phyloP scores from a whole-genome alignment of 495 filamentous ascomycete genomes.

The Podospora sp. region DNA sequence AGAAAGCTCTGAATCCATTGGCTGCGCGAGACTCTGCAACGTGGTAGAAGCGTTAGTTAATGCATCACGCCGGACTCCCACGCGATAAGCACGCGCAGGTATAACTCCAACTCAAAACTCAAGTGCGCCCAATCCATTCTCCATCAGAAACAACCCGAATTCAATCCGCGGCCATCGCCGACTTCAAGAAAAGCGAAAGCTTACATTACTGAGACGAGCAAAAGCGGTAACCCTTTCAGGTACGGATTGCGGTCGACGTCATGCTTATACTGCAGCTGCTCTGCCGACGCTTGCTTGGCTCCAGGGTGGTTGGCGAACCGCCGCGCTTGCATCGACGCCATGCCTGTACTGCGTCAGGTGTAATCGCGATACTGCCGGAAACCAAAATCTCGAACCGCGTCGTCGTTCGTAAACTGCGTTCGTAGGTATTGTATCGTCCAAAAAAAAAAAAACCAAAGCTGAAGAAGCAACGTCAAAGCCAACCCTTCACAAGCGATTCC shows the following conservation, averaged over 20 bases:
- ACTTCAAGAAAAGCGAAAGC: background rate
- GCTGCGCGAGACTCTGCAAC: background rate
- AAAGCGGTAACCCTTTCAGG: slow-evolving; percentile 35
- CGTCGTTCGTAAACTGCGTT: no score
- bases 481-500: no score
- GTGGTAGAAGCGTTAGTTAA: background rate
- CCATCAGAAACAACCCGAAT: background rate
- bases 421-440: no score
- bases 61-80: background rate
- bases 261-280: slow-evolving; percentile 25
- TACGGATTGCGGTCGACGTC: slow-evolving; percentile 38
- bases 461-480: no score
- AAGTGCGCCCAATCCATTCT: no score
- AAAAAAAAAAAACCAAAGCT: no score
- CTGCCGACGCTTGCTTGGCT: slow-evolving; percentile 34
- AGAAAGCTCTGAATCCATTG: slow-evolving; percentile 5
- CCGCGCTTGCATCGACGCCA: background rate
- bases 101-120: background rate
- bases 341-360: background rate
- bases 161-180: background rate
- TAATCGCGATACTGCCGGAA: background rate
- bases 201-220: slow-evolving; percentile 32
- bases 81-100: background rate
- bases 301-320: slow-evolving; percentile 41
- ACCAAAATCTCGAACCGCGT: background rate